A percentile compares a stretch with the other conserved stretches of the same genome.
These are phyloP conservation scores for Ustilago sp. DNA, from an alignment of 1,284 basidiomycete species.

Conservation along the genomic window DNA sequence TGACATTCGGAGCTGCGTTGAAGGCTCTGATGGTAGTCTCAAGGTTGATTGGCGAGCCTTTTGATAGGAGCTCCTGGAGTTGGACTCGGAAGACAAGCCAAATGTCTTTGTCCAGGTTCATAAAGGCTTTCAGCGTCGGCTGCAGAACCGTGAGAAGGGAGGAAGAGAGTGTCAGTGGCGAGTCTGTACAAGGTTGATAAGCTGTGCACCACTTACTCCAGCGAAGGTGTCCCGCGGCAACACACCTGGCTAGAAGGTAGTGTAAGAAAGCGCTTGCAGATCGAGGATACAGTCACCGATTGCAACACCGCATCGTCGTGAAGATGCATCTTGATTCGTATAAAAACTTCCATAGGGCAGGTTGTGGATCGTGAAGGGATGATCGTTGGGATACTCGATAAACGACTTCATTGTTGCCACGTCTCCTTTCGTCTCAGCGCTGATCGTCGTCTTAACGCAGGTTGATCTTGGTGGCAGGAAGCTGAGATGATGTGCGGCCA, in stretches of 20 bases:
- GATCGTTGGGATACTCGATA: conserved; percentile 21
- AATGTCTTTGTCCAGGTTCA: conserved; percentile 9
- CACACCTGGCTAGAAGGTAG: background rate
- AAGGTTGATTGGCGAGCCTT: background rate
- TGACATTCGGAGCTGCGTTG: background rate
- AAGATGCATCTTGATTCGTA: conserved; percentile 5
- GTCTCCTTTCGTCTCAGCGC: background rate
- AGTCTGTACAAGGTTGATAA: background rate
- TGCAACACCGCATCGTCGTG: conserved; percentile 36
- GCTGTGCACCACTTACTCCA: background rate
- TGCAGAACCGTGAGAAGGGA: background rate
- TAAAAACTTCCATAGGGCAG: conserved; percentile 56
- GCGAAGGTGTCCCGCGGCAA: background rate
- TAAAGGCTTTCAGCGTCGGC: conserved; percentile 43
- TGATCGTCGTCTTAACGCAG: background rate
- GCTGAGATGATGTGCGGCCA: no score
- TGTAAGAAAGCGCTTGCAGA: conserved; percentile 32
- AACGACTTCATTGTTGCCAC: conserved; percentile 21
- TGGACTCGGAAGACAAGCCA: conserved; percentile 28
- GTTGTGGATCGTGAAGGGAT: conserved; percentile 55
- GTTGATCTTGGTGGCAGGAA: background rate
- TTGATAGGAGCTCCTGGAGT: conserved; percentile 35
- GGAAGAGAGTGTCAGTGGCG: background rate
- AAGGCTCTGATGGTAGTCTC: background rate
- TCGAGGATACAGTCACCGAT: conserved; percentile 54